These are phyloP conservation scores for Aspergillus tanneri DNA, from an alignment of 2,329 filamentous ascomycete species.

Conservation along the genomic window DNA sequence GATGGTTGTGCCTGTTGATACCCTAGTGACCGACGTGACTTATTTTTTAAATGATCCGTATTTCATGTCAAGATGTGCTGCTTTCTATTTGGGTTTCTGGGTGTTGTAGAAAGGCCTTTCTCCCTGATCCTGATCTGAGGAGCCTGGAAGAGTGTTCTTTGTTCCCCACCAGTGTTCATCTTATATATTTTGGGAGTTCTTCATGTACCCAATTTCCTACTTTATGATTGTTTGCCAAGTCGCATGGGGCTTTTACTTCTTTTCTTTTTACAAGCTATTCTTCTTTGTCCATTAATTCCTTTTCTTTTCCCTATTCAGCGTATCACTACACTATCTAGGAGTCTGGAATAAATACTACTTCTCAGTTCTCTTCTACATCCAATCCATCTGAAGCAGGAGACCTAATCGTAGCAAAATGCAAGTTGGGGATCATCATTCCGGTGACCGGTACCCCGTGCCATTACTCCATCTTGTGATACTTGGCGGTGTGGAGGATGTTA, in stretches of 20 bases:
- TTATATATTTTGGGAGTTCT: constrained; percentile 18
- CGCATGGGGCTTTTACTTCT: constrained; percentile 13
- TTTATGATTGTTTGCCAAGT: constrained; percentile 16
- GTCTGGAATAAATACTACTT: constrained; percentile 25
- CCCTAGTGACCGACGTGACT: constrained; percentile 25
- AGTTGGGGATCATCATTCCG: neutral
- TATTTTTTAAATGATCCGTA: constrained; percentile 22
- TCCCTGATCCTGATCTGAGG: constrained; percentile 1
- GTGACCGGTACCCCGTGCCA: neutral
- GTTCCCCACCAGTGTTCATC: constrained; percentile 11
- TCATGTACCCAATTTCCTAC: constrained; percentile 16
- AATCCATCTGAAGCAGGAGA: neutral
- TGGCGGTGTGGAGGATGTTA: constrained; percentile 7
- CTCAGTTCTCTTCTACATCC: neutral
- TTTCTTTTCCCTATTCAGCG: constrained; percentile 13
- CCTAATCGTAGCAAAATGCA: neutral
- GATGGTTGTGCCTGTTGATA: constrained; percentile 88
- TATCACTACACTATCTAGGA: constrained; percentile 23
- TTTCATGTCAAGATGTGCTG: constrained; percentile 19
- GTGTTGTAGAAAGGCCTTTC: constrained; percentile 17
- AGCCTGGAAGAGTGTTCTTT: constrained; percentile 11
- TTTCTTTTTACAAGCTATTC: constrained; percentile 12
- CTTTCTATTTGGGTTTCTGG: constrained; percentile 14
- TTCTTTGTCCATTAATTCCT: constrained; percentile 11
- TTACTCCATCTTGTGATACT: constrained; percentile 13